These are phyloP conservation scores for Eucalyptus camaldulensis DNA, from an alignment of 345 rosid genomes.

Conservation along the genomic window DNA sequence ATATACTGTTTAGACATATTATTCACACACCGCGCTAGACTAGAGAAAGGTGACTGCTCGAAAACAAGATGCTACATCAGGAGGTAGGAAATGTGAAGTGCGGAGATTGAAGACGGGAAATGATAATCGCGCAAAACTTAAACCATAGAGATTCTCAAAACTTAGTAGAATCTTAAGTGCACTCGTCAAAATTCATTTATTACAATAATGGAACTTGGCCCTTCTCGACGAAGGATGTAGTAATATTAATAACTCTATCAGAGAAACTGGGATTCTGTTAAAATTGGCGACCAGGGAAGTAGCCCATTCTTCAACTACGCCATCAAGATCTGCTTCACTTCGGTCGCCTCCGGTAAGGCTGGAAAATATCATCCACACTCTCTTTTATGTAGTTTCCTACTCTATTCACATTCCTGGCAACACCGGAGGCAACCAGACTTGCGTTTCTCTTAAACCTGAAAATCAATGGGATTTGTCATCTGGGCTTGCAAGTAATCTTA, in stretches of 20 bases:
- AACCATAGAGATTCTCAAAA: neutral
- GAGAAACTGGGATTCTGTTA: neutral
- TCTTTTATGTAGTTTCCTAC: conserved; percentile 43
- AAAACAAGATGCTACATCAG: neutral
- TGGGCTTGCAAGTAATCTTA: neutral
- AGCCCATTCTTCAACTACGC: neutral
- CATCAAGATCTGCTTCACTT: conserved; percentile 1
- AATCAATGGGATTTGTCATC: neutral
- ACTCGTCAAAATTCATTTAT: neutral
- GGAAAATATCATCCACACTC: conserved; percentile 37
- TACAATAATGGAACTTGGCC: neutral
- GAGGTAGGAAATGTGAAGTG: neutral
- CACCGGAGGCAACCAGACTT: conserved; percentile 52
- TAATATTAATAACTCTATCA: neutral
- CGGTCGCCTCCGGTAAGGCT: conserved; percentile 31
- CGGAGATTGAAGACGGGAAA: neutral
- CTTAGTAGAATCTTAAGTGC: neutral
- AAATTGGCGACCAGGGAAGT: neutral
- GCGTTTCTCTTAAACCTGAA: conserved; percentile 56
- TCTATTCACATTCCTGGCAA: conserved; percentile 35
- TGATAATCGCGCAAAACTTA: neutral
- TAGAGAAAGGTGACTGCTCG: neutral
- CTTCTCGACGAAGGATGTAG: neutral
- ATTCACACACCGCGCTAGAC: neutral
- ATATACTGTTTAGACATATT: neutral